These are phyloP conservation scores for Stachybotrys echinatus DNA, from an alignment of 2,329 filamentous ascomycete species.

Conservation along the genomic window DNA sequence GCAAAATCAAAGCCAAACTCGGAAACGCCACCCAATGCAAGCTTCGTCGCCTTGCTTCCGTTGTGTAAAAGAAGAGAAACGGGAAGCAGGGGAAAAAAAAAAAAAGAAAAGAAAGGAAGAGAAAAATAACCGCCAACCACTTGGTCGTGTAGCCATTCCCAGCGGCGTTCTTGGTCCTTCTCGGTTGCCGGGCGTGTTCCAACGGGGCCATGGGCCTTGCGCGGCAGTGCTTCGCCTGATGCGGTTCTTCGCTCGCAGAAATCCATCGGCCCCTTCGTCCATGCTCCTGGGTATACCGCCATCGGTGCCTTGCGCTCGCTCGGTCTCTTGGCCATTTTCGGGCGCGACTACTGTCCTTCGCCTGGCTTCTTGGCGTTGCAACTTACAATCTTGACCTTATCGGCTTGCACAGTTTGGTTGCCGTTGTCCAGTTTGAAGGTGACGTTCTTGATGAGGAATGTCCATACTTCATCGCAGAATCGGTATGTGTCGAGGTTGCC, in stretches of 20 bases:
- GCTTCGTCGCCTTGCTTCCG: no score
- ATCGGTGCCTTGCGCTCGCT: not conserved
- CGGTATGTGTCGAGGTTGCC: conserved; percentile 97
- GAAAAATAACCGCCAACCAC: not conserved
- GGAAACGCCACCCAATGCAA: not conserved
- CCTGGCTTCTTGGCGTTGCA: conserved; percentile 78
- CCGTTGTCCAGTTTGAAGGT: conserved; percentile 95
- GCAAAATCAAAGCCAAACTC: not conserved
- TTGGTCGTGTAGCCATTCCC: not conserved
- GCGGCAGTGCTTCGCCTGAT: no score
- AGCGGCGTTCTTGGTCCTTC: not conserved
- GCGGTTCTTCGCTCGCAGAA: no score
- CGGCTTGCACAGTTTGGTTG: conserved; percentile 67
- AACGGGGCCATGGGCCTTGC: no score
- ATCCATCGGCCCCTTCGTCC: no score
- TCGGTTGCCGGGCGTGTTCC: not conserved
- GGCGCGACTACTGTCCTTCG: conserved; percentile 22
- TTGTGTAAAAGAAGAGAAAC: not conserved
- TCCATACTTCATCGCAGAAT: conserved; percentile 99
- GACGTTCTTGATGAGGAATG: conserved; percentile 96
- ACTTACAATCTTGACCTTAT: conserved; percentile 97
- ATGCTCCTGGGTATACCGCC: no score
- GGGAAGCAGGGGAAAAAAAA: not conserved
- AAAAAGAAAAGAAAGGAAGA: conserved; percentile 5
- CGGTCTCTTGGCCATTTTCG: not conserved